Evolutionary conservation across 2,329 filamentous ascomycete species (phyloP).

Genomic region (Capronia coronata): DNA sequence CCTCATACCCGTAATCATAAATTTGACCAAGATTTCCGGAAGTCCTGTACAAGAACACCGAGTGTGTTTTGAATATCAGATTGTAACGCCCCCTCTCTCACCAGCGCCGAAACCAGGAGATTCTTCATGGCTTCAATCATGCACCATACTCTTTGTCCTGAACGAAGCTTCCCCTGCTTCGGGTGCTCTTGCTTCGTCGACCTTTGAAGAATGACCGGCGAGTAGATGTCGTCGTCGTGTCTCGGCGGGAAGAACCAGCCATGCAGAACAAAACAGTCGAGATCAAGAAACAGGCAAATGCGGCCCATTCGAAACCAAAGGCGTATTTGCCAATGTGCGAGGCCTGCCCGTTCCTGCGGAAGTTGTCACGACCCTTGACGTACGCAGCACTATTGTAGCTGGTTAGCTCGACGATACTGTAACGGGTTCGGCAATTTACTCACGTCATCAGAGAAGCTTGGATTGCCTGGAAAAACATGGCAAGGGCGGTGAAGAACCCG

Average conservation of each 20-base stretch:
- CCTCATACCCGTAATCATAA: conserved; percentile 3
- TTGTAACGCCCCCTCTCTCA: background rate
- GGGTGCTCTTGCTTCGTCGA: conserved; percentile 26
- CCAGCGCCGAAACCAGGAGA: background rate
- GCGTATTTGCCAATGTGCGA: conserved; percentile 52
- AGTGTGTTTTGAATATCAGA: background rate
- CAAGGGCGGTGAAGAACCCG: conserved; percentile 47
- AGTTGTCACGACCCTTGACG: conserved; percentile 52
- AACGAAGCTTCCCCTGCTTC: conserved; percentile 30
- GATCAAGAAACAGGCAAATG: conserved; percentile 50
- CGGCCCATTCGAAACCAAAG: conserved; percentile 57
- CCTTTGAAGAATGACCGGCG: conserved; percentile 22
- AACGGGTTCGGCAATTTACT: conserved; percentile 32
- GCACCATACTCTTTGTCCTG: conserved; percentile 29
- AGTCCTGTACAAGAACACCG: background rate
- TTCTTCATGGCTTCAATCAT: conserved; percentile 8
- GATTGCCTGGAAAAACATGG: conserved; percentile 54
- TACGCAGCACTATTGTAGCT: conserved; percentile 49
- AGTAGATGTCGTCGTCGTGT: conserved; percentile 4
- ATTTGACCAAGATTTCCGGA: background rate
- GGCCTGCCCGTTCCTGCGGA: conserved; percentile 44
- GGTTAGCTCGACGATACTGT: conserved; percentile 4
- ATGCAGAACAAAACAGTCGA: conserved; percentile 54
- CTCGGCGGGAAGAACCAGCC: conserved; percentile 31
- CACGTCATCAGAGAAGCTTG: conserved; percentile 58